Conservation (phyloP, 2,329 filamentous ascomycete genomes). For the Penicillium sp. region DNA sequence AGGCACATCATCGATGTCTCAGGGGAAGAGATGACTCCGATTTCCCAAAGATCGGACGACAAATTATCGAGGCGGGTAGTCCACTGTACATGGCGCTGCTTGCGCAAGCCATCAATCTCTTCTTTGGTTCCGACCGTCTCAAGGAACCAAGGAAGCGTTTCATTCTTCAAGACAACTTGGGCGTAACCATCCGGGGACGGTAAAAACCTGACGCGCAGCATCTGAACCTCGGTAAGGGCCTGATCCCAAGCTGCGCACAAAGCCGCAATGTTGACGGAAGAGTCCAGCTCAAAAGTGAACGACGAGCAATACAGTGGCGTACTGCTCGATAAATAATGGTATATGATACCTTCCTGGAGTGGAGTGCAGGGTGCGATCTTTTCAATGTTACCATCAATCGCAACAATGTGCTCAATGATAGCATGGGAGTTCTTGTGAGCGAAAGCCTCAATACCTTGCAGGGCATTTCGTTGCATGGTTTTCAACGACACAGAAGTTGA, state of each 20-base stretch:
- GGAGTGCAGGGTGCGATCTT: slow-evolving; percentile 79
- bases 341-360: slow-evolving; percentile 82
- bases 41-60: slow-evolving; percentile 33
- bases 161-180: slow-evolving; percentile 63
- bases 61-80: slow-evolving; percentile 51
- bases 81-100: slow-evolving; percentile 52
- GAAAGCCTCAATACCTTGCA: slow-evolving; percentile 63
- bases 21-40: slow-evolving; percentile 31
- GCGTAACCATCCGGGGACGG: slow-evolving; percentile 72
- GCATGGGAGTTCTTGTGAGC: slow-evolving; percentile 59
- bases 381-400: slow-evolving; percentile 60
- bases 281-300: slow-evolving; percentile 61
- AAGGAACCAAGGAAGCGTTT: slow-evolving; percentile 48
- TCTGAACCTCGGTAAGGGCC: slow-evolving; percentile 55
- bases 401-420: slow-evolving; percentile 54
- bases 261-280: slow-evolving; percentile 44
- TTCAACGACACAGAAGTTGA: slow-evolving; percentile 6
- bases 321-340: slow-evolving; percentile 60
- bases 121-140: slow-evolving; percentile 28
- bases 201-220: slow-evolving; percentile 72
- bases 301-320: slow-evolving; percentile 71
- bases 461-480: slow-evolving; percentile 48
- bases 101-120: slow-evolving; percentile 36
- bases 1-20: slow-evolving; percentile 52
- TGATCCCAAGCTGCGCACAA: slow-evolving; percentile 60